phyloP scores from a whole-genome alignment of 345 rosid genomes.

The Corymbia maculata region DNA sequence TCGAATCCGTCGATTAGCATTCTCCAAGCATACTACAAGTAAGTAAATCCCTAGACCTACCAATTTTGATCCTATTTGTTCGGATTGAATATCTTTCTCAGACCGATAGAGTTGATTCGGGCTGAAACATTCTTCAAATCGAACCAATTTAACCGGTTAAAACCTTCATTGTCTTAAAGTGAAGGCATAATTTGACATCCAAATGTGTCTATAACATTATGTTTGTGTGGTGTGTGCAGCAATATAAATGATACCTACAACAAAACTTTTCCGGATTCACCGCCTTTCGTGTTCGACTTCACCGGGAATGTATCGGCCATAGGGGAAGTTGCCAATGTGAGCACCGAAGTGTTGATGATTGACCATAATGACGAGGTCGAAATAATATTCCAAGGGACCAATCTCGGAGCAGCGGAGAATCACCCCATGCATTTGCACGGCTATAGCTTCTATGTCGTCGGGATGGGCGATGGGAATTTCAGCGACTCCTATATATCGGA shows the following conservation, averaged over 20 bases:
- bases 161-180: background rate
- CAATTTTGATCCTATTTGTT: background rate
- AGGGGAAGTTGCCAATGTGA: background rate
- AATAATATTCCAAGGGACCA: background rate
- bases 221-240: background rate
- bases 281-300: background rate
- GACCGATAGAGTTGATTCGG: background rate
- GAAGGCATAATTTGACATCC: background rate
- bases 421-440: background rate
- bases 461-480: background rate
- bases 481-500: background rate
- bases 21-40: background rate
- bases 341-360: background rate
- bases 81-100: background rate
- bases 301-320: background rate
- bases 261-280: background rate
- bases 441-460: background rate
- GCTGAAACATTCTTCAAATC: background rate
- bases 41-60: background rate
- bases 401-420: background rate
- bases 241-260: background rate
- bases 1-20: background rate
- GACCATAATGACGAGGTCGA: background rate
- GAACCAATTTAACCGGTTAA: background rate
- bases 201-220: background rate